Base-by-base conservation (phyloP, 1,284 basidiomycete species). In the Marasmius sp. region DNA sequence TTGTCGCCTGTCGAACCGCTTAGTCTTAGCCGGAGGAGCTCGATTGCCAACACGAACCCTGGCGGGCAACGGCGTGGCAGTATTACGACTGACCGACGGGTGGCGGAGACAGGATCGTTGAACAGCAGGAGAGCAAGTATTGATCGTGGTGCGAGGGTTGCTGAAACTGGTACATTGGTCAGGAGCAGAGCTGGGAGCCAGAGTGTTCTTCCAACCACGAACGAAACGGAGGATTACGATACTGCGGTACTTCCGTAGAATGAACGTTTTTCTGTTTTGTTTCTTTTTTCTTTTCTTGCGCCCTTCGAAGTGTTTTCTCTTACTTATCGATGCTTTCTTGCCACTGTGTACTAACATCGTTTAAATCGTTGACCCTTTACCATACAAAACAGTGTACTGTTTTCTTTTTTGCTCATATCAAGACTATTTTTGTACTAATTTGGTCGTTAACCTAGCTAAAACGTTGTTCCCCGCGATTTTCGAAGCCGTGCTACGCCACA, bases 61-160 rank as follows among this genome's bases (percentile, higher is more conserved):
- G 37, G 20, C 43, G 27, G 27, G 27, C 27, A 27, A 27, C 34
- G 36, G 18, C 68, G 65, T 51, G 69, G 70, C 56, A 54, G 52
- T 54, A 37, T 37, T 75, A 81, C 51, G 81, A 77, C 75, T 53
- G 79, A 80, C 34, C 74, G 79, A 58, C 77, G 83, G 1, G 75
- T 79, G 11, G 75, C 68, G 0, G 80, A 81, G 62, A 70, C 75
- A 6, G 81, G 77, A 4, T 79, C 71, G 47, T 67, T 83, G 60
- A 78, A 76, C 38, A 81, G 85, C 65, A 76, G 86, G 34, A 75
- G 86, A 48, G 82, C 71, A 51, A 88, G 88, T 65, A 75, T 86
- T 27, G 88, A 88, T 63, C 77, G 83, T 7, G 86, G 86, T 6
- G 85, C 77, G 18, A 75, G 88, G 49, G 78, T 90, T 38, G 88